A percentile compares a stretch with the other conserved stretches of the same genome.
Conservation (phyloP, 176 grass and related monocot species). For the Eleusine coracana region DNA sequence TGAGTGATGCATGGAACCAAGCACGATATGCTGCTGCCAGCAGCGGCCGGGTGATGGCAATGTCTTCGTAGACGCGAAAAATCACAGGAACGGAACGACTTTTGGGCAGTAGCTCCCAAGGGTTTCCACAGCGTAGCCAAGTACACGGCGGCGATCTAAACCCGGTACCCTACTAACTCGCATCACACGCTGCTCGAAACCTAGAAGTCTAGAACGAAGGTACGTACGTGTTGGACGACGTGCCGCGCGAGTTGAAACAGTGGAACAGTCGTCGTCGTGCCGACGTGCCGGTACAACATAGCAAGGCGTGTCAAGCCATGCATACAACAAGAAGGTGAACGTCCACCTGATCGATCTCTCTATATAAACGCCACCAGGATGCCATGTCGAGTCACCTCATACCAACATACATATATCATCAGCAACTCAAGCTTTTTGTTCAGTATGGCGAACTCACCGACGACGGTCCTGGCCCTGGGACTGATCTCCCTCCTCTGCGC, state of each 20-base stretch:
- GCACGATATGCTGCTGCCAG: background rate
- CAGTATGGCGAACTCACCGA: constrained; percentile 22
- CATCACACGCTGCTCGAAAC: no score
- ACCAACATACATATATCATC: no score
- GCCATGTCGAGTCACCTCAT: background rate
- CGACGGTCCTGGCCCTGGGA: constrained; percentile 11
- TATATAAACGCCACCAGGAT: background rate
- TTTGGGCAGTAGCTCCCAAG: background rate
- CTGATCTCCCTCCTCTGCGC: background rate
- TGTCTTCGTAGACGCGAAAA: background rate
- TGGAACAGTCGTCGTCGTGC: background rate
- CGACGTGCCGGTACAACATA: background rate
- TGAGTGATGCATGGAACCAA: background rate
- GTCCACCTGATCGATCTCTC: background rate
- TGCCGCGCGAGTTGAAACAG: background rate
- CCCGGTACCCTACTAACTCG: no score
- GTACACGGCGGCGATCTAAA: background rate
- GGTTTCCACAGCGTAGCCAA: background rate
- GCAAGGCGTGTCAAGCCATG: background rate
- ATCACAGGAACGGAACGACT: background rate
- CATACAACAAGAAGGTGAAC: background rate
- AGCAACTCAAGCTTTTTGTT: background rate
- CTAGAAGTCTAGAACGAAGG: background rate
- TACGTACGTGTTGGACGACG: background rate
- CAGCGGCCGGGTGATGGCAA: background rate